Conservation (phyloP, 1,139 yeast genomes). For the Casaregolazyma suthepensis region DNA sequence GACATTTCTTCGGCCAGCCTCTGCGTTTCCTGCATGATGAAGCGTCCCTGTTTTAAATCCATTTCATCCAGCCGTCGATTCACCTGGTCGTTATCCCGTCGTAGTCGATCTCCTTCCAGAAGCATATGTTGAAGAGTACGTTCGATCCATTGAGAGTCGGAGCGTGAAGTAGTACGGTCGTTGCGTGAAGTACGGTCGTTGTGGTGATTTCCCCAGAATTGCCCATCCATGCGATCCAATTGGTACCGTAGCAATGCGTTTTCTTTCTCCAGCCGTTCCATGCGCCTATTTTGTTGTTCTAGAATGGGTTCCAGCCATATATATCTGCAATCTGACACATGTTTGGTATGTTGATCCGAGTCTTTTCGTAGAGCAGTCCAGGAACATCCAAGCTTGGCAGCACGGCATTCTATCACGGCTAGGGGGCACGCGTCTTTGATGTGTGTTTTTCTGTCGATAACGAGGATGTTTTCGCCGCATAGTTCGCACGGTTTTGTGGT, state of each 20-base stretch:
- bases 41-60: constrained; percentile 32
- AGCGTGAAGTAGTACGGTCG: constrained; percentile 1
- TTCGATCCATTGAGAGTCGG: constrained; percentile 17
- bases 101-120: constrained; percentile 33
- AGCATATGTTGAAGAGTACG: constrained; percentile 30
- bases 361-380: constrained; percentile 35
- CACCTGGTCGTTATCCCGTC: constrained; percentile 32
- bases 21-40: constrained; percentile 33
- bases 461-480: constrained; percentile 38
- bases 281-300: constrained; percentile 28
- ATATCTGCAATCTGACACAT: constrained; percentile 34
- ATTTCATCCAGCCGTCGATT: constrained; percentile 29
- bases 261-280: constrained; percentile 33
- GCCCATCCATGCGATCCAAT: constrained; percentile 21
- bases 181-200: not conserved
- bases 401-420: constrained; percentile 33
- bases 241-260: constrained; percentile 34
- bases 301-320: constrained; percentile 33
- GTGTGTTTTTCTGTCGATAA: constrained; percentile 20
- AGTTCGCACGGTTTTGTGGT: constrained; percentile 33
- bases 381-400: constrained; percentile 34
- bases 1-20: constrained; percentile 33
- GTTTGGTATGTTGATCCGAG: constrained; percentile 24
- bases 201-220: not conserved
- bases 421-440: constrained; percentile 31